These are phyloP conservation scores for Phanerodontia chrysosporium DNA, from an alignment of 768 basidiomycete species.

Conservation along the genomic window DNA sequence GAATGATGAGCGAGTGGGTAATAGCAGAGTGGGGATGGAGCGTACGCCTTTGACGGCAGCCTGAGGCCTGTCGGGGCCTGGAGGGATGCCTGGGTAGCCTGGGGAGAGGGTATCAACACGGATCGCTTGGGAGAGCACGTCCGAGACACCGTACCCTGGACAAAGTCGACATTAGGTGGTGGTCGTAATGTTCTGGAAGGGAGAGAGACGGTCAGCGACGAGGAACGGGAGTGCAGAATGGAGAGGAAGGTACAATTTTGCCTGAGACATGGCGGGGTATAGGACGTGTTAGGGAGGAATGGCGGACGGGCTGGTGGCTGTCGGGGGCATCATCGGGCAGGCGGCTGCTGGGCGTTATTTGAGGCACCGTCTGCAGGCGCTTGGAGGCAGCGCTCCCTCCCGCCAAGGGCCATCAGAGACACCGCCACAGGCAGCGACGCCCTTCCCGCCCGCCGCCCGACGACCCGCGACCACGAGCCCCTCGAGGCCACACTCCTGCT, in stretches of 20 bases:
- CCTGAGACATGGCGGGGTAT: constrained; percentile 6
- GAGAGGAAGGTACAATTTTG: background rate
- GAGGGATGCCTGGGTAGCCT: constrained; percentile 88
- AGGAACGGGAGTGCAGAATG: background rate
- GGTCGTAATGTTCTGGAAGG: constrained; percentile 67
- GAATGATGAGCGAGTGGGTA: constrained; percentile 10
- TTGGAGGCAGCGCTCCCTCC: background rate
- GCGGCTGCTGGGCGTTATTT: constrained; percentile 3
- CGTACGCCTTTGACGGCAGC: constrained; percentile 84
- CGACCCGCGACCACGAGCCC: too few relatives aligned
- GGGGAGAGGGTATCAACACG: constrained; percentile 14
- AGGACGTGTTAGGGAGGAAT: background rate
- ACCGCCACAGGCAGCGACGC: background rate
- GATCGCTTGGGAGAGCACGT: background rate
- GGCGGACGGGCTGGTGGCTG: background rate
- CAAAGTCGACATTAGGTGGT: constrained; percentile 86
- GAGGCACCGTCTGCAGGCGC: constrained; percentile 1
- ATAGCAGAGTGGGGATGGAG: constrained; percentile 16
- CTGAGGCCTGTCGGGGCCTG: constrained; percentile 72
- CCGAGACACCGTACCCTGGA: constrained; percentile 50
- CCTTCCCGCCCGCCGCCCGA: background rate
- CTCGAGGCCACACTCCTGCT: too few relatives aligned
- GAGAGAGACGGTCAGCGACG: background rate
- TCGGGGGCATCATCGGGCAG: background rate
- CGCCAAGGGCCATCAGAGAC: background rate